phyloP scores from a whole-genome alignment of 2,329 filamentous ascomycete genomes.

The Trichoderma brevicompactum region DNA sequence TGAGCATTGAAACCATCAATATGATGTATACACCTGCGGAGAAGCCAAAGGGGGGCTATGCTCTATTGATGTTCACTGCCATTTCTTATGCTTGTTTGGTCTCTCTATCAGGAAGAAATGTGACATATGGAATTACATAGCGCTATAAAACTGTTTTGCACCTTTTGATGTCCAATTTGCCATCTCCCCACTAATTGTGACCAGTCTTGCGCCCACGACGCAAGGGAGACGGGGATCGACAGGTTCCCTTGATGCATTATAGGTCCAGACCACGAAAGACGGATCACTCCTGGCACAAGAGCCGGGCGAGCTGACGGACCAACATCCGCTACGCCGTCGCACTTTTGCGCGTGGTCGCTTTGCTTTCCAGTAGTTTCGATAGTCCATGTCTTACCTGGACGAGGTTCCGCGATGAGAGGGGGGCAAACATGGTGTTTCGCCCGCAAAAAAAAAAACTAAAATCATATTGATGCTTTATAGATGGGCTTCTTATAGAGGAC shows the following conservation, averaged over 20 bases:
- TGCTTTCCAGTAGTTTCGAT: no score
- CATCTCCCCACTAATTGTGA: not conserved
- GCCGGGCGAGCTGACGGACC: no score
- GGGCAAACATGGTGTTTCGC: no score
- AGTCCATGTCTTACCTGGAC: no score
- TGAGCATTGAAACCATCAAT: constrained; percentile 2
- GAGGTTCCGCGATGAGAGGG: no score
- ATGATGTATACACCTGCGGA: not conserved
- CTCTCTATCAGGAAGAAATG: not conserved
- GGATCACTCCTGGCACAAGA: no score
- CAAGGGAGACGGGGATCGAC: constrained; percentile 4
- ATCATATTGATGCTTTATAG: no score
- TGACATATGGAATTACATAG: constrained; percentile 3
- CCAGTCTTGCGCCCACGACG: not conserved
- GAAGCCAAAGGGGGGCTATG: not conserved
- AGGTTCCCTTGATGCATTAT: not conserved
- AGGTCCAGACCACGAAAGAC: no score
- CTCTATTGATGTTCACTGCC: not conserved
- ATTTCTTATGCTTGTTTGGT: not conserved
- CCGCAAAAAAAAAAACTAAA: no score
- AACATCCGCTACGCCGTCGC: no score
- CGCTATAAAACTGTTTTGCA: not conserved
- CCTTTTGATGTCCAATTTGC: not conserved
- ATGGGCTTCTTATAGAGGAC: no score
- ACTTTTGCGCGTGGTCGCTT: no score